A percentile compares a stretch with the other conserved stretches of the same genome.
phyloP scores from a whole-genome alignment of 202 grass and related monocot species.

The Dendrocalamus latiflorus region DNA sequence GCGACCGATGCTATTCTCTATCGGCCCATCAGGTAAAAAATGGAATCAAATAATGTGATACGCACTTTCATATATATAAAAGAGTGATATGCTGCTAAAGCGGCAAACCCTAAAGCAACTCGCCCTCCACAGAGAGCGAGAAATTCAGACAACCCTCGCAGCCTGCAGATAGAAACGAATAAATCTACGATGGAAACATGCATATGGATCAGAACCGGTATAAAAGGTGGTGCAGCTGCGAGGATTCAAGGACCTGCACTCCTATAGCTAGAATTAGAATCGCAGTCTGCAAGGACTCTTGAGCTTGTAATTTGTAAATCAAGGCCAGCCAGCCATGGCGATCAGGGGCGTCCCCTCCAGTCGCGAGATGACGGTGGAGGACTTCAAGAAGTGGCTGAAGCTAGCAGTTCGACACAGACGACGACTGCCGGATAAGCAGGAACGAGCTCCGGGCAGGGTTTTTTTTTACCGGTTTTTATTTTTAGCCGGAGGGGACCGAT shows the following conservation, averaged over 20 bases:
- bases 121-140: background rate
- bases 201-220: background rate
- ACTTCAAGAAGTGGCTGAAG: conserved; percentile 79
- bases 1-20: background rate
- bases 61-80: background rate
- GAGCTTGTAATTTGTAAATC: no score
- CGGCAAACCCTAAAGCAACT: background rate
- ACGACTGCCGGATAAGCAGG: conserved; percentile 68
- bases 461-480: no score
- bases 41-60: background rate
- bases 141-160: background rate
- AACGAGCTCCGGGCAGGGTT: conserved; percentile 53
- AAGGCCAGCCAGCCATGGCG: conserved; percentile 38
- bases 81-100: background rate
- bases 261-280: background rate
- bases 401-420: conserved; percentile 62
- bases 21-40: background rate
- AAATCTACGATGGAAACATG: background rate
- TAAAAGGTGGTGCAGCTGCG: background rate
- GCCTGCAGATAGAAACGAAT: conserved; percentile 27
- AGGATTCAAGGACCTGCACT: background rate
- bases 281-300: background rate
- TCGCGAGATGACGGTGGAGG: conserved; percentile 43
- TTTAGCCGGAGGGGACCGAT: no score
- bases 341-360: conserved; percentile 27